Base-by-base conservation (phyloP, 306 rosid species). In the Canavalia gladiata region DNA sequence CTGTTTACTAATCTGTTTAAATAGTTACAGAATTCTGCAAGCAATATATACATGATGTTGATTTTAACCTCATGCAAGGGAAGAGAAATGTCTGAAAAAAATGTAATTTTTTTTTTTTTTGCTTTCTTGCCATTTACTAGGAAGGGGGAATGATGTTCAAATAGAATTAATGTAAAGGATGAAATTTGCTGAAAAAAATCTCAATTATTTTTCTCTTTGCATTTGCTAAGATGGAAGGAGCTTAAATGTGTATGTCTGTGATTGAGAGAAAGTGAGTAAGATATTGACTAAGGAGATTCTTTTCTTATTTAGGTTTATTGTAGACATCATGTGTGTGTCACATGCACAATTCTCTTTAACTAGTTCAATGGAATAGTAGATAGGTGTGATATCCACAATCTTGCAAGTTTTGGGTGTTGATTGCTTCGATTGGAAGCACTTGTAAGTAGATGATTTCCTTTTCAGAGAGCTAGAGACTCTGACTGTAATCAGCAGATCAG, bases 371-470 rank as follows among this genome's bases (percentile, higher is more conserved):
- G 37, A 54, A 73, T 9, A 55, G 51, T 10, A 73, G 39, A 49
- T 51, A 73, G 12, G 30, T 64, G 49, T 72, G 74, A 33, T 52
- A 30, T 72, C 39, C 66, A 35, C 72, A 57, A 8, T 50, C 55
- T 13, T 59, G 25, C 84, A 30, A 74, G 59, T 74, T 81, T 64
- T 31, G 68, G 79, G 46, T 46, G 43, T 52, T 55, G 60, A 13
- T 54, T 74, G 41, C 74, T 74, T 80, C 56, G 60, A 72, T 50
- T 39, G 28, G 72, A 70, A 59, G 63, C 62, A 80, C 54, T 33
- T 45, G 45, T 30, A 35, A 50, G 6, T 72, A 33, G 55, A 50
- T 37, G 55, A 8, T 50, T 59, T 81, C 54, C 51, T 68, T 80
- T 72, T 30, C 37, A 70, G 56, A 54, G 49, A 63, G 76, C 43